Percentiles rank a stretch among this genome's conserved stretches.
Evolutionary conservation across 1,139 yeast genomes (phyloP).

Genomic region (Hyphopichia fennica): DNA sequence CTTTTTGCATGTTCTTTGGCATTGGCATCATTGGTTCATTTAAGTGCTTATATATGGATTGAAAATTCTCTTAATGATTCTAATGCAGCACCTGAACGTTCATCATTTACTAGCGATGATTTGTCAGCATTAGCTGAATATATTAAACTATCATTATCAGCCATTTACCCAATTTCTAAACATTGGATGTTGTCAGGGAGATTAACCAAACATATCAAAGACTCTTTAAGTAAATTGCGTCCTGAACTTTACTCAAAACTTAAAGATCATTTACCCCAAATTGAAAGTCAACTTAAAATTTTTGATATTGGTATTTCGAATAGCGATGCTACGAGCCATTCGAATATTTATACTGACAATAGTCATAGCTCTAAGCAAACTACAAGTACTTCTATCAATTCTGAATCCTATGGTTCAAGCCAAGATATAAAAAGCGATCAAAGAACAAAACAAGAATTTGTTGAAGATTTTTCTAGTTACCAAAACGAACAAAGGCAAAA

Average conservation of each 20-base stretch:
- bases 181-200: constrained; percentile 52
- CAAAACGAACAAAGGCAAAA: constrained; percentile 1
- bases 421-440: background rate
- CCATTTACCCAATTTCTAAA: constrained; percentile 44
- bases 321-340: background rate
- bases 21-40: constrained; percentile 47
- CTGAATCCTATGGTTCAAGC: background rate
- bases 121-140: constrained; percentile 45
- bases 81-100: background rate
- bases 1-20: constrained; percentile 53
- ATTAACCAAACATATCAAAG: constrained; percentile 43
- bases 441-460: background rate
- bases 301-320: background rate
- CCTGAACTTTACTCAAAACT: constrained; percentile 26
- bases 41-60: constrained; percentile 52
- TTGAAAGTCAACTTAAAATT: background rate
- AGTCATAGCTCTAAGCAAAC: background rate
- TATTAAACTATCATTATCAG: constrained; percentile 46
- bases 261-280: constrained; percentile 16
- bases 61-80: constrained; percentile 24
- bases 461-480: background rate
- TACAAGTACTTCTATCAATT: background rate
- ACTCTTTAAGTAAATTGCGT: constrained; percentile 28
- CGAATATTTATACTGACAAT: background rate
- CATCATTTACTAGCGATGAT: constrained; percentile 25